Base-by-base conservation (phyloP, 148 eudicot genomes). In the Diospyros lotus region DNA sequence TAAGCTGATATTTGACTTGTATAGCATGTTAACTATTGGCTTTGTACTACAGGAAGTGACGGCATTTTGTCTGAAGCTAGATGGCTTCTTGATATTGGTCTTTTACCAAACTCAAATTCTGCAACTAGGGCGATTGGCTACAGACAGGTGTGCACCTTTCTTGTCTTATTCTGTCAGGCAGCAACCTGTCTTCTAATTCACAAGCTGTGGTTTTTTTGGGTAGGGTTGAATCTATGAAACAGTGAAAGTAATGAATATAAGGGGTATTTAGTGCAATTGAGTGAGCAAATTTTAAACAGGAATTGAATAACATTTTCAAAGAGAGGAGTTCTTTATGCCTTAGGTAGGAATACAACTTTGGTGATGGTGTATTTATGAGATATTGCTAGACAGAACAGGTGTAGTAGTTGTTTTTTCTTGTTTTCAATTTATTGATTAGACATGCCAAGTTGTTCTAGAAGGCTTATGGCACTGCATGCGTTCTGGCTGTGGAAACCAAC, bases 91-190 rank as follows among this genome's bases (percentile, higher is more conserved):
- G 98, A 92, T 84, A 79, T 89, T 46, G 98, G 96, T 82, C 92
- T 95, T 79, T 89, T 77, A 80, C 98, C 98, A 65, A 95, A 92
- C 84, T 86, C 94, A 64, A 95, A 88, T 82, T 90, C 98, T 80
- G 94, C 98, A 75, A 92, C 97, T 71, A 89, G 94, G 79, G 97
- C 98, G 46, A 95, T 95, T 80, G 98, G 98, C 75, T 95, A 90
- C 77, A 83, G 93, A 87, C 97, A 92, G 87, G 98, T 95, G 84
- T 72, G 41, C 10, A 58, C 40, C 28, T 11, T 58, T 60, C 12
- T 28, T 28, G 58, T 58, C 55, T 58, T 18, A 9, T 58, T 41
- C 9, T 58, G 41, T n/a, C 44, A 2, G 52, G 4, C 3, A 51
- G 40, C 8, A 28, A 28, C 28, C 28, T 28, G 28, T 28, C 28